Evolutionary conservation across 768 basidiomycete species (phyloP).

Genomic region (Termitomyces sp.): DNA sequence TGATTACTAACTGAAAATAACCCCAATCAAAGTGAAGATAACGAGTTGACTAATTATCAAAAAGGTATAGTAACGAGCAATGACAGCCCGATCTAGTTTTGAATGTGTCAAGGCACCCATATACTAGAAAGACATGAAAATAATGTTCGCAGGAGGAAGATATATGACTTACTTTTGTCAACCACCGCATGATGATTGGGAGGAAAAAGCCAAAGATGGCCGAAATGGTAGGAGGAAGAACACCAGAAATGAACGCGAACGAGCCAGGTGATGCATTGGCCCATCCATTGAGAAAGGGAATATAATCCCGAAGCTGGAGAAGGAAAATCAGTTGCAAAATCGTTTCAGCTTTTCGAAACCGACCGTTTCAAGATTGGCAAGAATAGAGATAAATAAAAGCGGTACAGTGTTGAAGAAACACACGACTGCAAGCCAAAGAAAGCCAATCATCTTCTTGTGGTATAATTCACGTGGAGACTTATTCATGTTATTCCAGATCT

Average conservation of each 20-base stretch:
- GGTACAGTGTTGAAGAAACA: slow-evolving; percentile 97
- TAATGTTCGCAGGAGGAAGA: slow-evolving; percentile 37
- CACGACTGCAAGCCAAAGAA: slow-evolving; percentile 66
- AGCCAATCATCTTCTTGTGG: slow-evolving; percentile 70
- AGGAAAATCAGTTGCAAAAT: slow-evolving; percentile 1
- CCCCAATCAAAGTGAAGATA: slow-evolving; percentile 91
- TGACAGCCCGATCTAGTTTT: slow-evolving; percentile 82
- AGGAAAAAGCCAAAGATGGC: slow-evolving; percentile 87
- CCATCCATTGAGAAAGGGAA: slow-evolving; percentile 77
- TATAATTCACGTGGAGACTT: slow-evolving; percentile 60
- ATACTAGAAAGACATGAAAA: slow-evolving; percentile 50
- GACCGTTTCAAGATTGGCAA: slow-evolving; percentile 87
- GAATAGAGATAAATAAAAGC: slow-evolving; percentile 80
- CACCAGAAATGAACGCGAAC: slow-evolving; percentile 88
- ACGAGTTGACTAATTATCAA: slow-evolving; percentile 90
- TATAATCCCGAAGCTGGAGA: slow-evolving; percentile 54
- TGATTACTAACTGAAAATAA: slow-evolving; percentile 77
- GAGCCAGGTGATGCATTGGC: slow-evolving; percentile 49
- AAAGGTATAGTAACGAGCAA: slow-evolving; percentile 92
- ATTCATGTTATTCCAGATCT: slow-evolving; percentile 92
- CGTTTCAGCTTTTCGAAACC: slow-evolving; percentile 17
- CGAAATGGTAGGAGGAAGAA: slow-evolving; percentile 85
- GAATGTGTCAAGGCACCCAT: slow-evolving; percentile 66
- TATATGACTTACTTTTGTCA: slow-evolving; percentile 62
- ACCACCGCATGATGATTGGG: slow-evolving; percentile 86